phyloP scores from a whole-genome alignment of 2,329 filamentous ascomycete species.

The Colletotrichum coccodes region DNA sequence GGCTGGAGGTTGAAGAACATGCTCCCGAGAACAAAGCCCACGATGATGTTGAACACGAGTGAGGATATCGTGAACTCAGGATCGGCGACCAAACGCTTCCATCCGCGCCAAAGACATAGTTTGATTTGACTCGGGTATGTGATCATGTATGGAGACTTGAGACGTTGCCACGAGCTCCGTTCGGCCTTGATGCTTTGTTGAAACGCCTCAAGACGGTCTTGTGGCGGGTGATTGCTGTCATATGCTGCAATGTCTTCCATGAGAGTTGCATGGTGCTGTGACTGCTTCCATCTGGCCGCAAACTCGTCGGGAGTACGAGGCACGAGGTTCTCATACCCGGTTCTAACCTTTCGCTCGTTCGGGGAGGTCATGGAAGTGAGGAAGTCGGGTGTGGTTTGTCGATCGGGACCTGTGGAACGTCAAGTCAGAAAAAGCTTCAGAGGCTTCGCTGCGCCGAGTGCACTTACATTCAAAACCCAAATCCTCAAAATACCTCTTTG shows the following conservation, averaged over 20 bases:
- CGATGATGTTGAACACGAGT: constrained; percentile 51
- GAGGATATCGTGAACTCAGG: constrained; percentile 73
- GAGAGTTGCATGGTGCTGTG: constrained; percentile 3
- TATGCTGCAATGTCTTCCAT: constrained; percentile 11
- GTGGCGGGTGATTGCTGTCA: constrained; percentile 4
- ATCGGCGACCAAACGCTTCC: constrained; percentile 74
- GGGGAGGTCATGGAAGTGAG: constrained; percentile 76
- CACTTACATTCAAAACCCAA: constrained; percentile 60
- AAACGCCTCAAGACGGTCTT: constrained; percentile 30
- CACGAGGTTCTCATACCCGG: constrained; percentile 58
- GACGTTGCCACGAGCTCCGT: constrained; percentile 63
- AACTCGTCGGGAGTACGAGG: constrained; percentile 71
- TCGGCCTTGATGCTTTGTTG: constrained; percentile 26
- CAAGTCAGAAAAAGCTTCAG: neutral
- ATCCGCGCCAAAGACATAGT: constrained; percentile 69
- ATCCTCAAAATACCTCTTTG: constrained; percentile 69
- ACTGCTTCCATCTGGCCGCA: constrained; percentile 27
- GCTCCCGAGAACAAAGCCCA: constrained; percentile 68
- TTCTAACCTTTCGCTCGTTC: constrained; percentile 69
- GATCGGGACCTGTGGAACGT: constrained; percentile 37
- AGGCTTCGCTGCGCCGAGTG: neutral
- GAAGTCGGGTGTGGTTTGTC: constrained; percentile 76
- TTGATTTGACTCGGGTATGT: constrained; percentile 71
- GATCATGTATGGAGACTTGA: constrained; percentile 72
- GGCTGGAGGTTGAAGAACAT: constrained; percentile 71